Evolutionary conservation across 371 early-diverging fungal species (phyloP), one percentile per base, ranked within the genome.

Genomic region (Circinella minor): DNA sequence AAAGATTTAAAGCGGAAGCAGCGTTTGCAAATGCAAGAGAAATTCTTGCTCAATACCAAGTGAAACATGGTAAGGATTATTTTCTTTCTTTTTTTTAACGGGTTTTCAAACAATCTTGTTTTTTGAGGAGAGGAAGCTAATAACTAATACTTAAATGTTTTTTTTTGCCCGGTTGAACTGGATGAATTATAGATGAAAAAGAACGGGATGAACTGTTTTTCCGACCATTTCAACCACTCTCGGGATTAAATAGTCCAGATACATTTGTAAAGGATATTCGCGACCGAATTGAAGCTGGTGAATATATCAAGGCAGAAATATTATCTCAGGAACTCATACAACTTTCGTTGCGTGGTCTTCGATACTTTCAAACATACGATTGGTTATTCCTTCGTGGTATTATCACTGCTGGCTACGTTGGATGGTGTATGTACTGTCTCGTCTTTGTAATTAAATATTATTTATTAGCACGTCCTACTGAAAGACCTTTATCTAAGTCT

Each of bases 281-380:
- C 61, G 69, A 68, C 9, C 73, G 89, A 7, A 93, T 97, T 47
- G 78, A 84, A 36, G 61, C 74, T 13, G 80, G 82, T 54, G 75
- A 89, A 14, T 93, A 89, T 74, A 78, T 75, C 17, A 82, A 84
- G 46, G 96, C 95, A 5, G 90, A 91, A 67, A 59, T 64, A 34
- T 80, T 86, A 66, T 92, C 94, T 54, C 68, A 75, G 14, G 70
- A 79, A 36, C 77, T 95, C 46, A 88, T 93, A 15, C 68, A 82
- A 3, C 78, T 90, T 27, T 91, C 89, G 39, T 71, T 96, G 34
- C 87, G 91, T 51, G 98, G 97, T n/a, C 78, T 97, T 59, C 90
- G 95, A 46, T 98, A 98, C 79, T 92, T 94, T 66, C 97, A 97
- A 78, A 96, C 94, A 77, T 93, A 98, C 74, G 98, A 98, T 76